phyloP scores from a whole-genome alignment of 768 basidiomycete species.

The Hypholoma sublateritium region DNA sequence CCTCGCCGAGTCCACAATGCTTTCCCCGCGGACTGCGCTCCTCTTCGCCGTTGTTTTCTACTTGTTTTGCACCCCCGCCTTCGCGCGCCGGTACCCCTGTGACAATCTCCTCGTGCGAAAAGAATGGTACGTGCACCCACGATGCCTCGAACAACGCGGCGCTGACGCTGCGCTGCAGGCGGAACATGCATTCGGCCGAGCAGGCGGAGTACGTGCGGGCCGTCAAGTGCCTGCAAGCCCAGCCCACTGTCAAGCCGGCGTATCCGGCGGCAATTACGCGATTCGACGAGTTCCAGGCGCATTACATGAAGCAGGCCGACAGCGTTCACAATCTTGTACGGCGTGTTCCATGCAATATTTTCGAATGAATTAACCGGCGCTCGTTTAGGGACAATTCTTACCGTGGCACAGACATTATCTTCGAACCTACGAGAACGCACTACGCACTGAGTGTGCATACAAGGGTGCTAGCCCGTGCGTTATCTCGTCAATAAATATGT shows the following conservation, averaged over 20 bases:
- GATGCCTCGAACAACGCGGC: too few species aligned
- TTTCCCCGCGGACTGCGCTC: too few species aligned
- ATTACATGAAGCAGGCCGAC: slow-evolving; percentile 30
- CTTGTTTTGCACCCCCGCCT: too few species aligned
- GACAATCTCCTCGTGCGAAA: too few species aligned
- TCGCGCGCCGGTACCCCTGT: too few species aligned
- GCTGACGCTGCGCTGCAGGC: slow-evolving; percentile 19
- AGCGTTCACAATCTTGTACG: slow-evolving; percentile 34
- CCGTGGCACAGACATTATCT: slow-evolving; percentile 35
- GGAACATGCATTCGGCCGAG: slow-evolving; percentile 23
- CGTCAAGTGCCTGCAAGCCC: slow-evolving; percentile 32
- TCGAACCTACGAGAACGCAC: slow-evolving; percentile 24
- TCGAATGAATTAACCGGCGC: not conserved
- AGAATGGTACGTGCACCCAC: not conserved
- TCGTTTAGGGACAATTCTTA: slow-evolving; percentile 31
- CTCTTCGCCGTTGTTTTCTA: too few species aligned
- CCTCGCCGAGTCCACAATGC: too few species aligned
- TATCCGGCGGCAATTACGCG: slow-evolving; percentile 26
- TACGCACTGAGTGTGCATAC: slow-evolving; percentile 32
- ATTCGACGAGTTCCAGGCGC: slow-evolving; percentile 40
- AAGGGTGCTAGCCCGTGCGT: slow-evolving; percentile 30
- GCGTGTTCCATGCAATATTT: too few species aligned
- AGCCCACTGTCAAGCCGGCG: slow-evolving; percentile 21
- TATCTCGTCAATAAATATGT: not conserved
- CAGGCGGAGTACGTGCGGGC: slow-evolving; percentile 31